phyloP scores from a whole-genome alignment of 169 alveolate genomes.

The Eimeria necatrix region DNA sequence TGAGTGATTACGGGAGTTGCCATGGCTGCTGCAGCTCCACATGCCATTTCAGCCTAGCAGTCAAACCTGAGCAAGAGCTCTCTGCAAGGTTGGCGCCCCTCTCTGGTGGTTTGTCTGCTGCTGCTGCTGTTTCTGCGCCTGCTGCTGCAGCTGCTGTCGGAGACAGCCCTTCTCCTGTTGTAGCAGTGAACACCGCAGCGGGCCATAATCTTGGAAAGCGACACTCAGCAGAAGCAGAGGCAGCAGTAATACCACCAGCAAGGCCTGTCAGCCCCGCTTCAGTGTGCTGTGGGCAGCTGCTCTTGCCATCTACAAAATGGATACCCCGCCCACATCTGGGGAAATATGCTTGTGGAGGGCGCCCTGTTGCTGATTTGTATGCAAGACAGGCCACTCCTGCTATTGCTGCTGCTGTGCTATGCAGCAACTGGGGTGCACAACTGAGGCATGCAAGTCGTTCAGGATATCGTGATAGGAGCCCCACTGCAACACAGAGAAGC shows the following conservation, averaged over 20 bases:
- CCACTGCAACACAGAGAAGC: constrained; percentile 23
- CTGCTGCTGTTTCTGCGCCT: neutral
- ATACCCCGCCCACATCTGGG: neutral
- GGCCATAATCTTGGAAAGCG: neutral
- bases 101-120: neutral
- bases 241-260: constrained; percentile 30
- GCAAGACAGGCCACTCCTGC: neutral
- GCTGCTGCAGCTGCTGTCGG: neutral
- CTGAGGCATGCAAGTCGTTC: neutral
- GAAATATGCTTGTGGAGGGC: neutral
- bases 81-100: neutral
- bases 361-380: neutral
- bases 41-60: neutral
- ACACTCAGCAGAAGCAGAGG: constrained; percentile 22
- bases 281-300: neutral
- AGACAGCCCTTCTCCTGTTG: constrained; percentile 39
- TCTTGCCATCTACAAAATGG: neutral
- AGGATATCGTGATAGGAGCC: neutral
- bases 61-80: neutral
- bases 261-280: neutral
- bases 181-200: neutral
- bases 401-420: neutral
- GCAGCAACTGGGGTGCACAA: constrained; percentile 46
- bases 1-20: constrained; percentile 20
- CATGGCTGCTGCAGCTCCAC: neutral